Evolutionary conservation across 768 basidiomycete species (phyloP).

Genomic region (Kwoniella sp.): DNA sequence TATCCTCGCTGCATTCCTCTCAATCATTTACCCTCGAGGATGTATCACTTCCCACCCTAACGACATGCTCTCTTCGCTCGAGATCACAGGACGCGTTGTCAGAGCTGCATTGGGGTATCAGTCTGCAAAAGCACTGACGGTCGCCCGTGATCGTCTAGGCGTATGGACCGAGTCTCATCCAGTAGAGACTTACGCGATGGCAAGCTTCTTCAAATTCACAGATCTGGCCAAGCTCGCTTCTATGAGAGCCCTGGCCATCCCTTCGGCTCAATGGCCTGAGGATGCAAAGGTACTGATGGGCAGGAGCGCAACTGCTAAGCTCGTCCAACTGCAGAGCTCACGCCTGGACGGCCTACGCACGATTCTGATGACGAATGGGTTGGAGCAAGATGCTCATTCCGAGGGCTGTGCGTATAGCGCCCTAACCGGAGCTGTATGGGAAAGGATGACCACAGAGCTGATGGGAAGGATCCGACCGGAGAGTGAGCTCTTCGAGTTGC

Average conservation of each 20-base stretch:
- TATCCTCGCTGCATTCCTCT: slow-evolving; percentile 44
- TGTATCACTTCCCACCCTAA: slow-evolving; percentile 20
- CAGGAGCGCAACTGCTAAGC: slow-evolving; percentile 6
- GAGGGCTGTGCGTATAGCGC: slow-evolving; percentile 11
- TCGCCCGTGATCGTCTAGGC: slow-evolving; percentile 33
- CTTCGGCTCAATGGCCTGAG: slow-evolving; percentile 26
- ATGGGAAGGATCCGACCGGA: slow-evolving; percentile 6
- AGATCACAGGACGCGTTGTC: slow-evolving; percentile 39
- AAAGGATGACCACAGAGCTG: slow-evolving; percentile 13
- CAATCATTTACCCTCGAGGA: slow-evolving; percentile 43
- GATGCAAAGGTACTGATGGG: slow-evolving; percentile 38
- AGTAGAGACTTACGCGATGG: slow-evolving; percentile 40
- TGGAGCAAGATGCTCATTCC: slow-evolving; percentile 14
- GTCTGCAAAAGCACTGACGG: slow-evolving; percentile 33
- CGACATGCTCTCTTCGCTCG: slow-evolving; percentile 20
- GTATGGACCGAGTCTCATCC: slow-evolving; percentile 23
- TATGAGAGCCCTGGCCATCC: slow-evolving; percentile 23
- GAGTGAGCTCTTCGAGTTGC: slow-evolving; percentile 35
- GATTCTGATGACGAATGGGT: slow-evolving; percentile 28
- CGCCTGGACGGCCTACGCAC: slow-evolving; percentile 26
- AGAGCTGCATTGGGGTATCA: slow-evolving; percentile 50
- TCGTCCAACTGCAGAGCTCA: slow-evolving; percentile 22
- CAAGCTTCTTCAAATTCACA: slow-evolving; percentile 45
- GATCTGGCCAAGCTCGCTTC: slow-evolving; percentile 43
- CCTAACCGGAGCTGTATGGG: slow-evolving; percentile 28